Base-by-base conservation (phyloP, 164 flowering plant species). In the Santalum album region DNA sequence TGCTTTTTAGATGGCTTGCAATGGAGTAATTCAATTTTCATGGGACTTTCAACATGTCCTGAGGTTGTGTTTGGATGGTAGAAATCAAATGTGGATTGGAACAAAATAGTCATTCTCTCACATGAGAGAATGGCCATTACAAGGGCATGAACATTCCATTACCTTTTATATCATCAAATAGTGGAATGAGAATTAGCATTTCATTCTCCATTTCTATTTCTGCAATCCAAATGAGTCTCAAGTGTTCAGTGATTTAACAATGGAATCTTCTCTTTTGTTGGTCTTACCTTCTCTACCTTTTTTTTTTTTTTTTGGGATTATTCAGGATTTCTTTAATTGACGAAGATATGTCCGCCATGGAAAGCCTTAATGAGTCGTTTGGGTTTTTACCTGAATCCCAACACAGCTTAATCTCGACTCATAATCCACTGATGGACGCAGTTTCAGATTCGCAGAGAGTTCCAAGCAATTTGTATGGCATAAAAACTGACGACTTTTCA, bases 241-340 rank as follows among this genome's bases (percentile, higher is more conserved):
- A 6, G 12, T 42, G 34, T 25, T 2, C 39, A 11, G 14, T 20
- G 35, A 21, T 32, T 17, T 17, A 46, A 27, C 19, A 9, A 20
- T 9, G 39, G n/a, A 25, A 7, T 36, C 14, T 51, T 40, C 4
- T 35, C 22, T 20, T 36, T 40, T 62, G 21, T 32, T 26, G 24
- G 16, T 26, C 16, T 39, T 34, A 17, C 27, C 51, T 18, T n/a
- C 15, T 59, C 7, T 22, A 15, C 53, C 16, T 46, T 54, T 48
- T 22, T n/a, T n/a, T n/a, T n/a, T n/a, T n/a, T n/a, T n/a, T n/a
- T n/a, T n/a, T n/a, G n/a, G 35, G 24, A 51, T 45, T 44, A 44
- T 76, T 75, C 72, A 83, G 89, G 65, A 63, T 49, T 63, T 72
- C 82, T 18, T 59, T 76, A 12, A 67, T 66, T 25, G 65, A 75